phyloP scores from a whole-genome alignment of 768 basidiomycete genomes.

The Bullera alba region DNA sequence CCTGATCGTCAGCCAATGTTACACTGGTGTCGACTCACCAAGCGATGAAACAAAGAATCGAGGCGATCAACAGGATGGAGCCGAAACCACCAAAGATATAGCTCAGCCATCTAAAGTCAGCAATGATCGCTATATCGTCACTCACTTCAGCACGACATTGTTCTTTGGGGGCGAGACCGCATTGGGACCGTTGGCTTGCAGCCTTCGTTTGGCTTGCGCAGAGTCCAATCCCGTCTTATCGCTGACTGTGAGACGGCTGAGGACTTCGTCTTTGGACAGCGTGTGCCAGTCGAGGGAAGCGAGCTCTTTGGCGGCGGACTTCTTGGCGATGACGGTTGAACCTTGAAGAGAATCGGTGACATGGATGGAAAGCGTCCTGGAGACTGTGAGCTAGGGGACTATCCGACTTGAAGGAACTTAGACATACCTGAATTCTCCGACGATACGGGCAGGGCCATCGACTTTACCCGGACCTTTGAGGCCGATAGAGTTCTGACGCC shows the following conservation, averaged over 20 bases:
- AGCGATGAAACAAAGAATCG: constrained; percentile 56
- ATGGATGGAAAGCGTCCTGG: constrained; percentile 51
- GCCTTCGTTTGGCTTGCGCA: constrained; percentile 52
- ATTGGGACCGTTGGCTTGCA: constrained; percentile 52
- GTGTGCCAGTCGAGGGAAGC: constrained; percentile 53
- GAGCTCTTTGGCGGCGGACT: constrained; percentile 37
- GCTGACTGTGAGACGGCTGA: constrained; percentile 51
- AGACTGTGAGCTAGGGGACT: neutral
- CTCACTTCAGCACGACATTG: constrained; percentile 51
- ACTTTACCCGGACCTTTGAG: constrained; percentile 19
- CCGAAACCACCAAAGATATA: constrained; percentile 60
- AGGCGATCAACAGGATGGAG: constrained; percentile 55
- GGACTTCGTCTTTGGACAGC: constrained; percentile 48
- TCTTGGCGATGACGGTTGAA: constrained; percentile 1
- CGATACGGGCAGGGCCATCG: constrained; percentile 23
- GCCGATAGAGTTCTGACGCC: constrained; percentile 24
- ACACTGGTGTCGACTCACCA: constrained; percentile 33
- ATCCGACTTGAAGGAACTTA: neutral
- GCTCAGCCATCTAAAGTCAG: constrained; percentile 46
- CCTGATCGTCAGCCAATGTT: constrained; percentile 49
- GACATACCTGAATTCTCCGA: constrained; percentile 40
- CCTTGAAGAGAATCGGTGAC: constrained; percentile 39
- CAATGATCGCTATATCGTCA: neutral
- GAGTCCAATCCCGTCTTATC: constrained; percentile 52
- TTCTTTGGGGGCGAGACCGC: constrained; percentile 52